These are phyloP conservation scores for Solanum clarkiae DNA, from an alignment of 257 asterid species.

Conservation along the genomic window DNA sequence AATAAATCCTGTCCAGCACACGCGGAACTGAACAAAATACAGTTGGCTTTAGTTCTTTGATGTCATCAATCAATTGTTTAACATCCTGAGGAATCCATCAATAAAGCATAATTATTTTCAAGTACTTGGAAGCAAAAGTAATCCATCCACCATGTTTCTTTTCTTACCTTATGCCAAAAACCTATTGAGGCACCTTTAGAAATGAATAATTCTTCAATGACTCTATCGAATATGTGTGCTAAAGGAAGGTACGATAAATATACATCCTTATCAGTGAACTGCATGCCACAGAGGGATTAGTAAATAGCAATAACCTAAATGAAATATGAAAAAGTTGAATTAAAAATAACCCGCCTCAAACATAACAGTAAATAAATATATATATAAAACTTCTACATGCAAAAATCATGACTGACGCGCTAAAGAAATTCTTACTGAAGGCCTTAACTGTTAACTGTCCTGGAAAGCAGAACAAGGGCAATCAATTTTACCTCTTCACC, in stretches of 20 bases:
- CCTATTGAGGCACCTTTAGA: slow-evolving; percentile 73
- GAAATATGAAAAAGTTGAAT: background rate
- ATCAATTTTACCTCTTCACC: slow-evolving; percentile 41
- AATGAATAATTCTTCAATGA: slow-evolving; percentile 56
- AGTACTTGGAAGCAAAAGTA: background rate
- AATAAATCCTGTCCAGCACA: slow-evolving; percentile 65
- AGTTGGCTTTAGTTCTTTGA: slow-evolving; percentile 68
- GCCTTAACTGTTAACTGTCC: background rate
- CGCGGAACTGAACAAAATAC: slow-evolving; percentile 68
- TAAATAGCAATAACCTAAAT: background rate
- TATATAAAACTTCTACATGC: background rate
- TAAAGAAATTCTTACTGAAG: background rate
- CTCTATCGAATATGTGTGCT: slow-evolving; percentile 85
- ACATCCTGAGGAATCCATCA: slow-evolving; percentile 36
- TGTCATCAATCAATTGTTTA: slow-evolving; percentile 52
- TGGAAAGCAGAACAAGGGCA: background rate
- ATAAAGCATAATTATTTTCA: background rate
- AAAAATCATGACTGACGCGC: background rate
- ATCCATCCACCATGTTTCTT: background rate
- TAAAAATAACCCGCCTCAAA: background rate
- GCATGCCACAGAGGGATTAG: slow-evolving; percentile 5
- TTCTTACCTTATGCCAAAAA: slow-evolving; percentile 66
- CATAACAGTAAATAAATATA: background rate
- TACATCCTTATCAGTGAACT: slow-evolving; percentile 57
- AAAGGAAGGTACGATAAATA: slow-evolving; percentile 73